phyloP scores from a whole-genome alignment of 2,329 filamentous ascomycete species.

The Myriosclerotinia scirpicola region DNA sequence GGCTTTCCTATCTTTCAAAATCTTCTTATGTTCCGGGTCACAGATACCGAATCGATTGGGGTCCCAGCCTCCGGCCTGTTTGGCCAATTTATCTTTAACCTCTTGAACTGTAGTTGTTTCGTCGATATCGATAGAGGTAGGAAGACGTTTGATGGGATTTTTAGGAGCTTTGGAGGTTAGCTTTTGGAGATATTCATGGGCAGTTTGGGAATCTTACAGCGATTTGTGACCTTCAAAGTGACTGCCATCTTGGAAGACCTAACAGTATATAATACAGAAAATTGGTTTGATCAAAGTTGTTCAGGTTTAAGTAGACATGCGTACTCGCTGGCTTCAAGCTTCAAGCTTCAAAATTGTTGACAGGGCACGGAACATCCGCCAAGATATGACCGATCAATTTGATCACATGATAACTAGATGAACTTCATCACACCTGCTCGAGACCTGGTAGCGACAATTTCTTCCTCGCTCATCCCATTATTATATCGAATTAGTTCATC shows the following conservation, averaged over 20 bases:
- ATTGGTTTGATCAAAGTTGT: constrained; percentile 3
- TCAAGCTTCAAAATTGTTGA: constrained; percentile 17
- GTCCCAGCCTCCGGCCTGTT: constrained; percentile 52
- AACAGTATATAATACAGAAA: not conserved
- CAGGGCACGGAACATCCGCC: constrained; percentile 7
- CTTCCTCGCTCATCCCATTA: not conserved
- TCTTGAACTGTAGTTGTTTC: constrained; percentile 57
- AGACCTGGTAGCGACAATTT: too few species aligned
- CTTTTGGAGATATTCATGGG: not conserved
- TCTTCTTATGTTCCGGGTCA: constrained; percentile 60
- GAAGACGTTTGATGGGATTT: constrained; percentile 47
- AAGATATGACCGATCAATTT: not conserved
- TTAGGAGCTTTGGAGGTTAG: constrained; percentile 33
- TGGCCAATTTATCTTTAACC: constrained; percentile 57
- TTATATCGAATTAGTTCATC: not conserved
- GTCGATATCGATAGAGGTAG: constrained; percentile 51
- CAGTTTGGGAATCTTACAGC: constrained; percentile 15
- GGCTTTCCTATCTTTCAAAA: constrained; percentile 61
- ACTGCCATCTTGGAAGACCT: constrained; percentile 16
- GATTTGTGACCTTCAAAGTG: constrained; percentile 24
- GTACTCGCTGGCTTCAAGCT: not conserved
- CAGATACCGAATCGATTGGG: constrained; percentile 63
- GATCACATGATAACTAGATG: not conserved
- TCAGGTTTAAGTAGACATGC: not conserved
- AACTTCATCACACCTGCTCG: not conserved